Conservation (phyloP, 495 filamentous ascomycete genomes). For the Hyphodiscus hymeniophilus region DNA sequence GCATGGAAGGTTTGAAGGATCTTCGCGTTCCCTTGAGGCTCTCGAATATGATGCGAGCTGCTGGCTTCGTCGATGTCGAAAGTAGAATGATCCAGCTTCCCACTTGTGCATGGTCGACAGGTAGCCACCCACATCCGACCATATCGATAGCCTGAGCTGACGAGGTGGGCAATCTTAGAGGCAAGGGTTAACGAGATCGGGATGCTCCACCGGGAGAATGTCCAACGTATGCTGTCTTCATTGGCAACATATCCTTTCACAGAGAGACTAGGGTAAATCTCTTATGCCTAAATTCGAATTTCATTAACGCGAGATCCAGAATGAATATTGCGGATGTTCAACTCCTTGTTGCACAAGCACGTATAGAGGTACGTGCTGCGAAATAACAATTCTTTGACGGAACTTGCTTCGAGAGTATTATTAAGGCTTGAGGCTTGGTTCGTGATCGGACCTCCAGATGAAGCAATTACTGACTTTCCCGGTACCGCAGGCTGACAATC, state of each 20-base stretch:
- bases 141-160: background rate
- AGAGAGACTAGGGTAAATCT: conserved; percentile 24
- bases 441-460: too few relatives aligned
- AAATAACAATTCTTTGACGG: too few relatives aligned
- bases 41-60: conserved; percentile 49
- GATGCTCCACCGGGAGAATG: conserved; percentile 49
- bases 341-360: conserved; percentile 56
- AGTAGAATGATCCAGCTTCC: conserved; percentile 61
- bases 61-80: conserved; percentile 70
- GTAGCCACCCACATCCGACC: conserved; percentile 31
- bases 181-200: conserved; percentile 56
- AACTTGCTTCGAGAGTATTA: too few relatives aligned
- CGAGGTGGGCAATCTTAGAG: conserved; percentile 32
- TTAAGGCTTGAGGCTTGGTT: too few relatives aligned
- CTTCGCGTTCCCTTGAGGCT: conserved; percentile 59
- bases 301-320: conserved; percentile 15
- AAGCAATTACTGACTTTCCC: too few relatives aligned
- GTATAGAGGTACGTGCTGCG: too few relatives aligned
- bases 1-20: conserved; percentile 61
- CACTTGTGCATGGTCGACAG: conserved; percentile 65
- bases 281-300: background rate
- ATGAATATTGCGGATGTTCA: conserved; percentile 60
- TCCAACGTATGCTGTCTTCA: conserved; percentile 50
- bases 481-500: conserved; percentile 54
- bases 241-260: conserved; percentile 55